Evolutionary conservation across 768 basidiomycete species (phyloP).

Genomic region (Dioszegia hungarica): DNA sequence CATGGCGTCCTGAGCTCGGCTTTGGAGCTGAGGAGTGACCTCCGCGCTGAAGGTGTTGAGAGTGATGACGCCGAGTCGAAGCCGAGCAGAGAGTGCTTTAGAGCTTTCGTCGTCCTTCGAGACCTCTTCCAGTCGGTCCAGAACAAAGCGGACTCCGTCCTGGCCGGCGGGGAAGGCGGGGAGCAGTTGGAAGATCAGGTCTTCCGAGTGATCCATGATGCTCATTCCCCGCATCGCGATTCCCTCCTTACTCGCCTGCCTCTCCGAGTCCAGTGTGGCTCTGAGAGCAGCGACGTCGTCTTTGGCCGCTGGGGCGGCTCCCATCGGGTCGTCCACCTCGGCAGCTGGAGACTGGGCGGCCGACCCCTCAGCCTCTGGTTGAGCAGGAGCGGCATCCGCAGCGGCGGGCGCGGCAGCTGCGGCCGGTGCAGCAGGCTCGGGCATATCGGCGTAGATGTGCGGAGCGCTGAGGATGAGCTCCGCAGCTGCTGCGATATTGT

Average conservation of each 20-base stretch:
- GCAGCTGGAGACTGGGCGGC: conserved; percentile 49
- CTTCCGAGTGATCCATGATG: conserved; percentile 79
- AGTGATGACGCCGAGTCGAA: conserved; percentile 60
- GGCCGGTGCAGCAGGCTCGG: not conserved
- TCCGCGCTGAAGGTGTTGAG: not conserved
- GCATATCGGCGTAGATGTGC: conserved; percentile 27
- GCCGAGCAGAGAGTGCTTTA: conserved; percentile 76
- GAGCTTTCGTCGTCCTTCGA: conserved; percentile 54
- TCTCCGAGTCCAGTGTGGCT: not conserved
- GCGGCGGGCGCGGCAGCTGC: not conserved
- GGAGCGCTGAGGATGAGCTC: conserved; percentile 73
- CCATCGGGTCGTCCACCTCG: conserved; percentile 16
- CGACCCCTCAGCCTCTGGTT: not conserved
- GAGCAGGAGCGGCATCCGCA: not conserved
- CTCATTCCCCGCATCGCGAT: conserved; percentile 66
- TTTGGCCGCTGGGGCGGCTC: too few relatives aligned
- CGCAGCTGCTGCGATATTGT: conserved; percentile 82
- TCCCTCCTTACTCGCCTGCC: not conserved
- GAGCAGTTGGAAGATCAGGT: conserved; percentile 82
- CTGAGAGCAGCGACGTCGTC: conserved; percentile 4
- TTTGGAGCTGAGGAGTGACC: not conserved
- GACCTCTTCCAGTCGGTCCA: conserved; percentile 55
- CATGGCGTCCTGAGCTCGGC: not conserved
- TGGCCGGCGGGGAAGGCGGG: conserved; percentile 64
- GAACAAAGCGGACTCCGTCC: conserved; percentile 64